Evolutionary conservation across 176 grass and related monocot species (phyloP).

Genomic region (Rhynchospora tenuis): DNA sequence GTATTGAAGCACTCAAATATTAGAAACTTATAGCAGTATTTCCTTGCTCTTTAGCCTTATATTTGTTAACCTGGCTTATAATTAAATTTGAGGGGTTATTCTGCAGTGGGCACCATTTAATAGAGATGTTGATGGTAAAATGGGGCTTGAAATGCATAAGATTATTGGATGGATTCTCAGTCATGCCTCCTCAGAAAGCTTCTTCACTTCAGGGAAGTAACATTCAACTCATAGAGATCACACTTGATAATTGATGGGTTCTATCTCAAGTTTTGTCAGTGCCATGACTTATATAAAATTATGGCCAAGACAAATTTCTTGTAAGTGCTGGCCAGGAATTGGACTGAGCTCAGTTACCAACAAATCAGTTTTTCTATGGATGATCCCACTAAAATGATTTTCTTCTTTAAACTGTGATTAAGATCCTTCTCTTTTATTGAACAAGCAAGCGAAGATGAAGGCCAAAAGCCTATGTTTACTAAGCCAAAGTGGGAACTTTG

Average conservation of each 20-base stretch:
- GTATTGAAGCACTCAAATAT: neutral
- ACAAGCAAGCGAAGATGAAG: neutral
- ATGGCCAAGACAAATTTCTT: neutral
- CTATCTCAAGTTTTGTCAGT: neutral
- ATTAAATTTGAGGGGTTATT: neutral
- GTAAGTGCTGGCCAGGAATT: neutral
- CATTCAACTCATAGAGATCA: constrained; percentile 75
- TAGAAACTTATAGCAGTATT: neutral
- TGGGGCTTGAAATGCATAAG: constrained; percentile 77
- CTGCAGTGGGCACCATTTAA: constrained; percentile 75
- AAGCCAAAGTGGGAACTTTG: neutral
- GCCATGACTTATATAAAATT: neutral
- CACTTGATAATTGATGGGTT: constrained; percentile 27
- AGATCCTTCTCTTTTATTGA: neutral
- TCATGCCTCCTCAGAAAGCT: constrained; percentile 64
- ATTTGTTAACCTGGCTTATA: constrained; percentile 1
- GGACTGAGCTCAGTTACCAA: neutral
- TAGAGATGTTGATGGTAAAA: constrained; percentile 89
- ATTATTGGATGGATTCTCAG: constrained; percentile 71
- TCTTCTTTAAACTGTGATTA: neutral
- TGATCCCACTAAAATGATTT: neutral
- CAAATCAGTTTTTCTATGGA: neutral
- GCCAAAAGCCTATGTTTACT: neutral
- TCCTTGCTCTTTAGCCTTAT: neutral
- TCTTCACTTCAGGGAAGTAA: constrained; percentile 48